phyloP scores from a whole-genome alignment of 2,329 filamentous ascomycete species.

The Celoporthe dispersa region DNA sequence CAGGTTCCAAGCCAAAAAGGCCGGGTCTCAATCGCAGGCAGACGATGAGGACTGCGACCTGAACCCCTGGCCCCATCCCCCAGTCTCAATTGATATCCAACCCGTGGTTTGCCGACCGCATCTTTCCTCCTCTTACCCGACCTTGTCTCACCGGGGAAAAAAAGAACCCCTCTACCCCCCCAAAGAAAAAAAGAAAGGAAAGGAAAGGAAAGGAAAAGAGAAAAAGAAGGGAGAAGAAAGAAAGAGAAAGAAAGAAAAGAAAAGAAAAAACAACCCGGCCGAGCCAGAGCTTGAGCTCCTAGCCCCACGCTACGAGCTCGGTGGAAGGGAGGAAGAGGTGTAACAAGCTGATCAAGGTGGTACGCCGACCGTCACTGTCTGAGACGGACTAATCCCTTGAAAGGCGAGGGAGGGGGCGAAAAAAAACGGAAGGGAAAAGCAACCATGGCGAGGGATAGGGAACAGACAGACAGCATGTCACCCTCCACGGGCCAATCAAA shows the following conservation, averaged over 20 bases:
- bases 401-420: conserved; percentile 11
- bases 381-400: not conserved
- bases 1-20: not conserved
- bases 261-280: not conserved
- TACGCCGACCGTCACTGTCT: not conserved
- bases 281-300: not conserved
- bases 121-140: not conserved
- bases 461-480: conserved; percentile 51
- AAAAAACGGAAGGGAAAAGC: conserved; percentile 48
- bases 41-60: not conserved
- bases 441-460: conserved; percentile 46
- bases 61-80: not conserved
- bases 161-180: too few relatives aligned
- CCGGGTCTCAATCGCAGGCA: not conserved
- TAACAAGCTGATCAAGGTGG: not conserved
- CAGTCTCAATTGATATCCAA: not conserved
- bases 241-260: too few relatives aligned
- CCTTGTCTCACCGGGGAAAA: not conserved
- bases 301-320: conserved; percentile 3
- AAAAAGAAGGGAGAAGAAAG: too few relatives aligned
- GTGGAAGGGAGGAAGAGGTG: conserved; percentile 9
- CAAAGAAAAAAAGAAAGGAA: too few relatives aligned
- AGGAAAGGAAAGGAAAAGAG: too few relatives aligned
- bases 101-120: not conserved
- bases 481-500: conserved; percentile 58